Evolutionary conservation across 1,284 basidiomycete species (phyloP).

Genomic region (Hemileia vastatrix): DNA sequence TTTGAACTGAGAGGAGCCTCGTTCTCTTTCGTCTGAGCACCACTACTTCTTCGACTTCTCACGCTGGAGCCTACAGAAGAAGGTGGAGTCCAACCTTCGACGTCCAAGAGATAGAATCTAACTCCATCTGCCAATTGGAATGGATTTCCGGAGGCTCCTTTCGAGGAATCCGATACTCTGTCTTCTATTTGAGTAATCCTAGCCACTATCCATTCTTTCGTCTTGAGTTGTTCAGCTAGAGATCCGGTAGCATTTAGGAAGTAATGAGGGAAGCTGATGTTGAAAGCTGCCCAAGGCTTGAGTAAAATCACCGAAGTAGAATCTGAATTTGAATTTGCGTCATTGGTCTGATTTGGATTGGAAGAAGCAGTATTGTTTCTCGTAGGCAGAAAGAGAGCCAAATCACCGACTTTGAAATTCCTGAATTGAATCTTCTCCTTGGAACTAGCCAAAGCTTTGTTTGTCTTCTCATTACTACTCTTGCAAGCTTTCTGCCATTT

Average conservation of each 20-base stretch:
- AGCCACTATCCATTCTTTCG: constrained; percentile 69
- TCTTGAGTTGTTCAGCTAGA: constrained; percentile 60
- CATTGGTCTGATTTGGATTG: no score
- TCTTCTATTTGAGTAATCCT: constrained; percentile 79
- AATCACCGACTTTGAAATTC: constrained; percentile 80
- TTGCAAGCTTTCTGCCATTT: constrained; percentile 96
- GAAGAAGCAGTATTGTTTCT: constrained; percentile 80
- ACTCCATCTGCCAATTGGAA: constrained; percentile 70
- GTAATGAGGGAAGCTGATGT: constrained; percentile 92
- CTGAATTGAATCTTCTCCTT: constrained; percentile 80
- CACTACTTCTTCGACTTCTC: constrained; percentile 1
- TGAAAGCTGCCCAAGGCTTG: no score
- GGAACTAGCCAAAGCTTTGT: constrained; percentile 42
- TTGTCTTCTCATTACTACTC: constrained; percentile 78
- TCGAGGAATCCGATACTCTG: constrained; percentile 58
- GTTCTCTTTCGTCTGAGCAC: neutral
- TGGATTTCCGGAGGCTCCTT: constrained; percentile 36
- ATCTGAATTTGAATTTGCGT: no score
- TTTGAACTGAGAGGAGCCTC: neutral
- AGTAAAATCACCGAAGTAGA: no score
- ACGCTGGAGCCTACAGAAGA: neutral
- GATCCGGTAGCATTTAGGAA: constrained; percentile 78
- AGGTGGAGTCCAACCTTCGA: constrained; percentile 83
- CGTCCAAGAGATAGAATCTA: constrained; percentile 84
- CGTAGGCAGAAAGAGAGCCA: constrained; percentile 89